Percentiles rank a stretch among this genome's conserved stretches.
These are phyloP conservation scores for Durusdinium trenchii DNA, from an alignment of 73 alveolate species.

Conservation along the genomic window DNA sequence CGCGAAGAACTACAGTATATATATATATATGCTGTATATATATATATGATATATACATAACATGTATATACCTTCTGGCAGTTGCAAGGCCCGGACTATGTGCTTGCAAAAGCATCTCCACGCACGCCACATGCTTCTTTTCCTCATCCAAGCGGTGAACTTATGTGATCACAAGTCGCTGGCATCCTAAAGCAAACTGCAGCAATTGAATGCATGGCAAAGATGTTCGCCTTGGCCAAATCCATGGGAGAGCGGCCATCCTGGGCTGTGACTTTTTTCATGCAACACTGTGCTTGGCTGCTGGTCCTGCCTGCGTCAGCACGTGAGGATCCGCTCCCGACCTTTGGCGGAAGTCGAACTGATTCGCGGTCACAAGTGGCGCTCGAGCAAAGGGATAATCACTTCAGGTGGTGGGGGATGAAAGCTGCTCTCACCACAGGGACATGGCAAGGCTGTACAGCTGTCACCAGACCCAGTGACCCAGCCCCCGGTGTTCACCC, in stretches of 20 bases:
- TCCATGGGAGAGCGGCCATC: constrained; percentile 85
- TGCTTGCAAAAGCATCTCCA: constrained; percentile 32
- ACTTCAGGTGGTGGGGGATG: no score
- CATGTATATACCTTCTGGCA: neutral
- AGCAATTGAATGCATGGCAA: neutral
- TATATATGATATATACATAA: neutral
- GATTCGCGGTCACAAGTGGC: neutral
- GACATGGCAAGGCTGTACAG: no score
- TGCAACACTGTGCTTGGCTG: neutral
- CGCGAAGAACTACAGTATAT: neutral
- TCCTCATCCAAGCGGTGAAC: neutral
- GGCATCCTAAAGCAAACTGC: neutral
- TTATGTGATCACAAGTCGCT: neutral
- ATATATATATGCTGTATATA: no score
- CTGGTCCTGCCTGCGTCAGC: constrained; percentile 61
- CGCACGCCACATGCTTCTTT: constrained; percentile 52
- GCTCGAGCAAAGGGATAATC: no score
- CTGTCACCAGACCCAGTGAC: no score
- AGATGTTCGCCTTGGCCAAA: constrained; percentile 45
- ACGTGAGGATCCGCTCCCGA: constrained; percentile 75
- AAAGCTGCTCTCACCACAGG: no score
- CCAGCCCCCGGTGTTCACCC: no score
- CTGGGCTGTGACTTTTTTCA: neutral
- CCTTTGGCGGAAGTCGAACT: neutral
- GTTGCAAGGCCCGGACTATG: neutral